Evolutionary conservation across 805 yeast species (phyloP).

Genomic region (Teunomyces funiuensis): DNA sequence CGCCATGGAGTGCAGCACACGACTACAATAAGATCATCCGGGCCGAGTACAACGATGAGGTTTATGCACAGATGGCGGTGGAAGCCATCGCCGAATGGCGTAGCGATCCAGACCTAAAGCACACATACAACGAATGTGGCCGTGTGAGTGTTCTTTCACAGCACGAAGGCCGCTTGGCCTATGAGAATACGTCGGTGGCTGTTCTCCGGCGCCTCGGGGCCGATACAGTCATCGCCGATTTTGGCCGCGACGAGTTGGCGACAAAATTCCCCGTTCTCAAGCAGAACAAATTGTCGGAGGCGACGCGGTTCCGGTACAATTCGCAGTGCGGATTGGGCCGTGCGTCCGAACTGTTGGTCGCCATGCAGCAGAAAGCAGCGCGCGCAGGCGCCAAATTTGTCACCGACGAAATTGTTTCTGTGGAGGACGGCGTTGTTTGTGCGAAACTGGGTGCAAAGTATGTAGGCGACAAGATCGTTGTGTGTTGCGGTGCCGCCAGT

Average conservation of each 20-base stretch:
- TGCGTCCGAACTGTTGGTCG: neutral
- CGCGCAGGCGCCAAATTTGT: neutral
- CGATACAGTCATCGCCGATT: neutral
- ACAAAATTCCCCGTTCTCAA: neutral
- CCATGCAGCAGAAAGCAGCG: neutral
- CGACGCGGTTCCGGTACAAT: neutral
- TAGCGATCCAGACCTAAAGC: neutral
- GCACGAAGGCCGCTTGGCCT: neutral
- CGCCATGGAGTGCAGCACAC: conserved; percentile 1
- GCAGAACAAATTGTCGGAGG: neutral
- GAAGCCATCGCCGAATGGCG: neutral
- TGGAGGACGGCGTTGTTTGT: neutral
- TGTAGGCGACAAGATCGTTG: neutral
- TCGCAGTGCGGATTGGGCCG: neutral
- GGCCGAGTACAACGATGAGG: neutral
- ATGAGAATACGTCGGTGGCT: neutral
- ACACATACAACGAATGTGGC: neutral
- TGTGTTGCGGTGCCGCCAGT: conserved; percentile 2
- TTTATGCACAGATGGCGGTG: neutral
- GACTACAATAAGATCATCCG: conserved; percentile 2
- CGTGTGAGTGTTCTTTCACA: neutral
- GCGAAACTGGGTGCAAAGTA: conserved; percentile 5
- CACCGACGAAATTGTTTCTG: neutral
- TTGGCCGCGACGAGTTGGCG: neutral
- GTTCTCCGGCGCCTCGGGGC: neutral